Base-by-base conservation (phyloP, 108 stramenopile genomes). In the Poteriospumella lacustris region DNA sequence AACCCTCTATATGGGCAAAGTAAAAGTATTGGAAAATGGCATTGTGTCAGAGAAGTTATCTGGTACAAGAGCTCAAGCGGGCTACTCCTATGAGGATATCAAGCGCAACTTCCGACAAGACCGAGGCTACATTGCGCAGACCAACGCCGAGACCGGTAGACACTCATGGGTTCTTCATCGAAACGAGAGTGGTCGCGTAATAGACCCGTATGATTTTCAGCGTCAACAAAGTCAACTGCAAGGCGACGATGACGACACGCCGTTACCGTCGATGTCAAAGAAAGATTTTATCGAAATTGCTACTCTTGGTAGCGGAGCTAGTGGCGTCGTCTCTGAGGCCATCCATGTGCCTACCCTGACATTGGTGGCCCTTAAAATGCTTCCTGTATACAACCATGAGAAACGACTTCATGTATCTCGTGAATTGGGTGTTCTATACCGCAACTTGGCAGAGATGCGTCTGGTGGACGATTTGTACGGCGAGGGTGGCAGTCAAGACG, bases 281-380 rank as follows among this genome's bases (percentile, higher is more conserved):
- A 79, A 86, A 2, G 84, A 86, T 1, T 79, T 86, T 44, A 58
- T 89, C 24, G 52, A 86, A 44, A 56, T 89, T 44, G 76, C 62
- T 0, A 80, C 82, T 38, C 68, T 90, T 1, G 89, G 89, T 15
- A 58, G 85, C 1, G 89, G 89, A 0, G 89, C 88, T n/a, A 80
- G 83, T 38, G 89, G 88, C 15, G 68, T 56, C 9, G 89, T 90
- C 38, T 68, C 59, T 52, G 83, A 84, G 75, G 89, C 88, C 2
- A 38, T 90, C 1, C 88, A 89, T 81, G 69, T 85, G 28, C 87
- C 89, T 15, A 79, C 88, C 1, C 69, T 90, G 78, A 80, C 73
- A 26, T 52, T 90, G 59, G 89, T 90, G 36, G 89, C 89, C 15
- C 84, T 90, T 39, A 90, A 90, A 68, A 68, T 75, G 47, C 83